phyloP scores from a whole-genome alignment of 495 filamentous ascomycete genomes.

The Parathielavia appendiculata region DNA sequence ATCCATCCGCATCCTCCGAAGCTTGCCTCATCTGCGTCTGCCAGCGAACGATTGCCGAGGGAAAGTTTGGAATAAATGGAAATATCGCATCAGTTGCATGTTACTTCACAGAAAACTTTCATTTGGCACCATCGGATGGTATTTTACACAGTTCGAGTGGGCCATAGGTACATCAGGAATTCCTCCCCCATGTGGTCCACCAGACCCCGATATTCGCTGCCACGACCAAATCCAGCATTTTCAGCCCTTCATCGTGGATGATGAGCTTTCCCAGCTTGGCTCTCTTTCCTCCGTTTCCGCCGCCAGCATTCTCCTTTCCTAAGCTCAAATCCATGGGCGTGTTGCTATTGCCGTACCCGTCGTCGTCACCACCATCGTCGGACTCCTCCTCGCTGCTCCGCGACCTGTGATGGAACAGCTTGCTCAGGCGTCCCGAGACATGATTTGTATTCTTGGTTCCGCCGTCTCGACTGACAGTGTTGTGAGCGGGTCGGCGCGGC shows the following conservation, averaged over 20 bases:
- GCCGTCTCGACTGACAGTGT: slow-evolving; percentile 76
- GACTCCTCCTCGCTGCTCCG: slow-evolving; percentile 33
- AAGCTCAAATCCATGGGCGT: slow-evolving; percentile 60
- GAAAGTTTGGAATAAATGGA: too few relatives aligned
- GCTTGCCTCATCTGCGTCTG: too few relatives aligned
- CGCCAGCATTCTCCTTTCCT: slow-evolving; percentile 71
- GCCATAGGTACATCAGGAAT: slow-evolving; percentile 18
- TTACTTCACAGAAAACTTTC: neutral
- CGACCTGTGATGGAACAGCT: slow-evolving; percentile 23
- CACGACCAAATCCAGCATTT: slow-evolving; percentile 92
- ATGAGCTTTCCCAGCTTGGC: slow-evolving; percentile 93
- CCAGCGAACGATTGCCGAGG: too few relatives aligned
- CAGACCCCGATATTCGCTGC: slow-evolving; percentile 87
- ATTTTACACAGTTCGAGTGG: neutral
- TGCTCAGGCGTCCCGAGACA: slow-evolving; percentile 39
- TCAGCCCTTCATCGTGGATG: slow-evolving; percentile 82
- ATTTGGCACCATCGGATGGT: neutral
- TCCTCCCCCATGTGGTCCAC: slow-evolving; percentile 81
- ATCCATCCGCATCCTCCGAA: too few relatives aligned
- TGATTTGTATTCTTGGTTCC: slow-evolving; percentile 24
- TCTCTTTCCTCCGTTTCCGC: slow-evolving; percentile 66
- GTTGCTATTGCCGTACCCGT: slow-evolving; percentile 18
- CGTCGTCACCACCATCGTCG: slow-evolving; percentile 23
- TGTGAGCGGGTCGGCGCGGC: slow-evolving; percentile 57
- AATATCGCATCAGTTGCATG: neutral